Percentiles rank a stretch among this genome's conserved stretches.
phyloP scores from a whole-genome alignment of 176 grass and related monocot genomes.

The Oryza longistaminata region DNA sequence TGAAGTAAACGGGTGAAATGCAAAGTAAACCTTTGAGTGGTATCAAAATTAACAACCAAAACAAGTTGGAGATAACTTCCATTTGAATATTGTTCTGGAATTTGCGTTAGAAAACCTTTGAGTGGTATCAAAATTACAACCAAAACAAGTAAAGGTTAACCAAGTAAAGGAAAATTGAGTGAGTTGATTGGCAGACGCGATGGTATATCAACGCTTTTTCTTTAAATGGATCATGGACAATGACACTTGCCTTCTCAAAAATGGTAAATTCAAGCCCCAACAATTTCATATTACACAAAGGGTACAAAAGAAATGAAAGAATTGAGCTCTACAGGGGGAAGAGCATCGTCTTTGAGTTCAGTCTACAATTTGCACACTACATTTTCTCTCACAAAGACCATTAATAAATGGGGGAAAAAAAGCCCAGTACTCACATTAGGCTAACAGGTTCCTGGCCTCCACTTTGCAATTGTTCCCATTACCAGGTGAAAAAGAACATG shows the following conservation, averaged over 20 bases:
- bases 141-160: neutral
- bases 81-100: neutral
- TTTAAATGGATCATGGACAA: neutral
- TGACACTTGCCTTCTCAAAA: conserved; percentile 25
- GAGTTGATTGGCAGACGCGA: neutral
- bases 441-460: conserved; percentile 26
- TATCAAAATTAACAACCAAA: too few species aligned
- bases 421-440: conserved; percentile 30
- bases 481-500: conserved; percentile 42
- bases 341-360: conserved; percentile 43
- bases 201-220: neutral
- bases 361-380: conserved; percentile 56
- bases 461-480: conserved; percentile 28
- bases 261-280: conserved; percentile 32
- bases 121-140: neutral
- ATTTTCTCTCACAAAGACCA: conserved; percentile 44
- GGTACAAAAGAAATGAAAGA: conserved; percentile 77
- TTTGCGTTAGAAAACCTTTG: neutral
- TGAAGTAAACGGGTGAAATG: neutral
- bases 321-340: conserved; percentile 57
- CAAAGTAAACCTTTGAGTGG: neutral
- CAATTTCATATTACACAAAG: conserved; percentile 49
- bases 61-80: neutral
- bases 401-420: conserved; percentile 29
- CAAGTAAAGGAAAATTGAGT: neutral